Evolutionary conservation across 2,329 filamentous ascomycete genomes (phyloP).

Genomic region (Shiraia sp.): DNA sequence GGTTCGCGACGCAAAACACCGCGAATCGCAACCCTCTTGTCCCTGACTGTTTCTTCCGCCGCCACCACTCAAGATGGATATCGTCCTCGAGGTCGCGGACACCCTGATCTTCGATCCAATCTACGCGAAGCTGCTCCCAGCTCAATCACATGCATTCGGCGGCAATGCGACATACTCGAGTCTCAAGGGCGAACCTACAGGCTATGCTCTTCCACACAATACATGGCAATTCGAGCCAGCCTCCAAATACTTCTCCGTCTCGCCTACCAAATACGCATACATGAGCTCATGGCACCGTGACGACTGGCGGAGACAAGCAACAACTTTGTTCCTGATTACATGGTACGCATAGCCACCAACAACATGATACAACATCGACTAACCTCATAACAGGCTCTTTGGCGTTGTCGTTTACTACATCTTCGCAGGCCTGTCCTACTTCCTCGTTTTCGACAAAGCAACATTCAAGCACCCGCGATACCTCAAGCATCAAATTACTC

Average conservation of each 20-base stretch:
- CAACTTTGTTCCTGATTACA: conserved; percentile 80
- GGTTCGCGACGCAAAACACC: conserved; percentile 7
- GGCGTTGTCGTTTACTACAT: conserved; percentile 83
- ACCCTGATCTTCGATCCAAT: conserved; percentile 78
- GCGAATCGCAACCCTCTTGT: conserved; percentile 25
- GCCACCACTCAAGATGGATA: conserved; percentile 70
- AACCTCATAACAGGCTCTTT: conserved; percentile 69
- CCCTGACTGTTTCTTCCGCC: conserved; percentile 19
- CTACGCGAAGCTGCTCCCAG: conserved; percentile 73
- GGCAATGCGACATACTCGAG: conserved; percentile 63
- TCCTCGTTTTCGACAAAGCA: conserved; percentile 88
- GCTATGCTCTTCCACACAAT: conserved; percentile 27
- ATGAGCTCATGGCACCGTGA: conserved; percentile 77
- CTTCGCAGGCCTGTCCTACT: conserved; percentile 80
- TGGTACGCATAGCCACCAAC: conserved; percentile 61
- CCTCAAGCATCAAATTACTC: conserved; percentile 86
- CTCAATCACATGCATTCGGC: conserved; percentile 49
- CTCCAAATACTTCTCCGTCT: conserved; percentile 68
- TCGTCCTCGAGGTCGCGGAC: conserved; percentile 84
- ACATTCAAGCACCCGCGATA: conserved; percentile 91
- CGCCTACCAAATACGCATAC: conserved; percentile 77
- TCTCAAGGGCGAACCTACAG: conserved; percentile 45
- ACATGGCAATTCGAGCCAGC: conserved; percentile 73
- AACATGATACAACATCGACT: conserved; percentile 3
- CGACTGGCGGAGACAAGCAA: conserved; percentile 72